Evolutionary conservation across 345 rosid species (phyloP), one percentile per base, ranked within the genome.

Genomic region (Corchorus olitorius): DNA sequence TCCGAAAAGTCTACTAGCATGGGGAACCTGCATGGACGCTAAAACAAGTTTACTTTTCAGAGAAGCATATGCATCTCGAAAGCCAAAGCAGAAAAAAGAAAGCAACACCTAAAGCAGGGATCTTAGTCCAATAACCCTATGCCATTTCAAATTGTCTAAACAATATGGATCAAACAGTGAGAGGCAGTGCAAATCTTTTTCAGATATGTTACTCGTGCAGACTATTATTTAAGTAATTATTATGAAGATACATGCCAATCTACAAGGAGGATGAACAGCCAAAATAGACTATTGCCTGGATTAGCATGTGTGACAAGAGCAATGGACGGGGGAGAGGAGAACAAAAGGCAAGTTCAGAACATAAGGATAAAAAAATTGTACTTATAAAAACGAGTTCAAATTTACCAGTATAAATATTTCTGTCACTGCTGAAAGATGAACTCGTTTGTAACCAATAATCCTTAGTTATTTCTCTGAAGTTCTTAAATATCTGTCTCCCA

Each of bases 1-100:
- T 76, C 87, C 78, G 53, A 85, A 80, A 43, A 84, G 63, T 41
- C 83, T 82, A 83, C 76, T 82, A 78, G 83, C 84, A 79, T 66
- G 69, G 43, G 86, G 81, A 75, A 89, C 91, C 99, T 92, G 98
- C 91, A 87, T 84, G 83, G 83, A 77, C 61, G 87, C 99, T 91
- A 92, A 82, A 87, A 82, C 79, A 84, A 82, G 79, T 84, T 93
- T 78, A 92, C 84, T 78, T 88, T 90, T 91, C 90, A 88, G 82
- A 83, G 80, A 3, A 63, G 50, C 33, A 79, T 56, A 69, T 63
- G 72, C 73, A 77, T 10, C 37, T 41, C 74, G 55, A 68, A 56
- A 63, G 27, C 33, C 39, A 72, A 76, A 60, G 79, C 50, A 37
- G 49, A 39, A 69, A 27, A 35, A 15, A 7, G 20, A 41, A 77